These are phyloP conservation scores for Yarrowia deformans DNA, from an alignment of 805 yeast species.

Conservation along the genomic window DNA sequence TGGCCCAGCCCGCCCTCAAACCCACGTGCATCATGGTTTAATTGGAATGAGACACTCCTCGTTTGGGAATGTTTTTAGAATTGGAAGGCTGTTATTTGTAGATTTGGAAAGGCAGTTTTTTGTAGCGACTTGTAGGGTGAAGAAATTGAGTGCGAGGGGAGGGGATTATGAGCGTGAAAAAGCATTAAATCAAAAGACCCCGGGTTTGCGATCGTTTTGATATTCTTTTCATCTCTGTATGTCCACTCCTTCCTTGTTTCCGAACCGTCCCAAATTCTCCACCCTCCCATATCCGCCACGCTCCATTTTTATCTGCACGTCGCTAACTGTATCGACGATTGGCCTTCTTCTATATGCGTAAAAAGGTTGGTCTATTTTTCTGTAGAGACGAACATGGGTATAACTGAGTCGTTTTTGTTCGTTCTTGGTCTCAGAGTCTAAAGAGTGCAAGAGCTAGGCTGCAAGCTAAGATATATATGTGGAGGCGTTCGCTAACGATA, in stretches of 20 bases:
- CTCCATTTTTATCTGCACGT: not conserved
- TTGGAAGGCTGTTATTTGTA: no score
- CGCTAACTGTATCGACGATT: not conserved
- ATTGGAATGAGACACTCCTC: conserved; percentile 3
- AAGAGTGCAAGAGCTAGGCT: not conserved
- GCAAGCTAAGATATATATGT: not conserved
- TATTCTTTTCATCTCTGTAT: not conserved
- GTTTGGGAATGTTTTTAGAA: no score
- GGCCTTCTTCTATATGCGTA: not conserved
- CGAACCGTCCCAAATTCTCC: not conserved
- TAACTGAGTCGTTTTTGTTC: no score
- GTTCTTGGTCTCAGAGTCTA: conserved; percentile 22
- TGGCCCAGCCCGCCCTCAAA: no score
- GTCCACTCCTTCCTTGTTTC: not conserved
- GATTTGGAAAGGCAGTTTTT: no score
- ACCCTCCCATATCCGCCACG: no score
- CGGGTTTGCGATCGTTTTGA: not conserved
- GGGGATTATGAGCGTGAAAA: no score
- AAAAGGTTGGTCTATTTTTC: not conserved
- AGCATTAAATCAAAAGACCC: not conserved
- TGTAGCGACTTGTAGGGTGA: not conserved
- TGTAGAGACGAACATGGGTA: conserved; percentile 18
- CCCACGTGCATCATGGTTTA: conserved; percentile 26
- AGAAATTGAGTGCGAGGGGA: not conserved
- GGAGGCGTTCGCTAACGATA: no score